Evolutionary conservation across 1,284 basidiomycete species (phyloP).

Genomic region (Ceratobasidium sp.): DNA sequence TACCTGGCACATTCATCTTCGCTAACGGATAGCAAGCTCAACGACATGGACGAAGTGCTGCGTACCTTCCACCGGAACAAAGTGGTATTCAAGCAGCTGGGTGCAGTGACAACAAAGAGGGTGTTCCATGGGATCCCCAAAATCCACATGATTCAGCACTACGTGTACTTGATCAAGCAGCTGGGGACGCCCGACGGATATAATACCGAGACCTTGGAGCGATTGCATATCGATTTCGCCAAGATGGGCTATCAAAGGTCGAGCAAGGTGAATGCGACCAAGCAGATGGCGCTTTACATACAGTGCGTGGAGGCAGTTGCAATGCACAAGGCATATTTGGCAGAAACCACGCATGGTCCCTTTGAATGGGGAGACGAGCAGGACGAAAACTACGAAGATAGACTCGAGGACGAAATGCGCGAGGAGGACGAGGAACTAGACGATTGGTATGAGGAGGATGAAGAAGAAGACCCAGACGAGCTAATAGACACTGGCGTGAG

Average conservation of each 20-base stretch:
- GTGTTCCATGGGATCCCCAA: slow-evolving; percentile 59
- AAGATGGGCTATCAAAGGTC: slow-evolving; percentile 42
- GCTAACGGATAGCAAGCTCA: slow-evolving; percentile 54
- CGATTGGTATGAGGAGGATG: neutral
- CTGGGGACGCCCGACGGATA: slow-evolving; percentile 48
- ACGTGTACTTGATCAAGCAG: slow-evolving; percentile 18
- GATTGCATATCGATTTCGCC: slow-evolving; percentile 48
- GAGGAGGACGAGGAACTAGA: neutral
- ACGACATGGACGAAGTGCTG: slow-evolving; percentile 53
- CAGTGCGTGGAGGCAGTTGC: slow-evolving; percentile 38
- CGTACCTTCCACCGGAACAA: slow-evolving; percentile 55
- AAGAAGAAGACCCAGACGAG: neutral
- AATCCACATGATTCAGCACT: slow-evolving; percentile 55
- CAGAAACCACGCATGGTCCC: too few relatives aligned
- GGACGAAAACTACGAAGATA: too few relatives aligned
- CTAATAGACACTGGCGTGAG: neutral
- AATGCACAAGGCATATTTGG: slow-evolving; percentile 24
- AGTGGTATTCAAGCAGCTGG: slow-evolving; percentile 55
- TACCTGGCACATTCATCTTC: slow-evolving; percentile 45
- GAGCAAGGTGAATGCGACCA: slow-evolving; percentile 38
- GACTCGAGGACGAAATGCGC: too few relatives aligned
- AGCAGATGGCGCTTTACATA: slow-evolving; percentile 47
- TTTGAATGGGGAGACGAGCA: neutral
- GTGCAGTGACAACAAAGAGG: slow-evolving; percentile 48
- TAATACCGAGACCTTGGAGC: slow-evolving; percentile 47